Conservation (phyloP, 495 filamentous ascomycete genomes). For the Xylaria castorea region DNA sequence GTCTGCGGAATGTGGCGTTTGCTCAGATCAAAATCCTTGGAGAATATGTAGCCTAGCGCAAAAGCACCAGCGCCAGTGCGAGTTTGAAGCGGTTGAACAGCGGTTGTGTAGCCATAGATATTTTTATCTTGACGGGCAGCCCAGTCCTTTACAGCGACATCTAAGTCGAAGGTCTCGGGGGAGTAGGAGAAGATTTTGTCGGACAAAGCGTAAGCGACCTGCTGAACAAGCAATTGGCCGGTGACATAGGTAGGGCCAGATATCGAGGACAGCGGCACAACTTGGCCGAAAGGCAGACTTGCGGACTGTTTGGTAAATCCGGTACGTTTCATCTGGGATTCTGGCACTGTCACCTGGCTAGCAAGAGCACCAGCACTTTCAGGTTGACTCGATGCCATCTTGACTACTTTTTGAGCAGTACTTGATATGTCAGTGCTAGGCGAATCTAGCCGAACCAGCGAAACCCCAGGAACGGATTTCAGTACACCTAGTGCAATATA, state of each 20-base stretch:
- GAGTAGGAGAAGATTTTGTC: conserved; percentile 98
- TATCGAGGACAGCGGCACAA: conserved; percentile 68
- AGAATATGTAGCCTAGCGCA: conserved; percentile 96
- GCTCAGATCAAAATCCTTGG: conserved; percentile 87
- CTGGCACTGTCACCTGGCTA: conserved; percentile 37
- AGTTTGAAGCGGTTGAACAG: conserved; percentile 81
- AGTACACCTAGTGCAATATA: neutral
- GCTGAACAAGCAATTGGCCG: conserved; percentile 89
- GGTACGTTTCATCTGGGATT: conserved; percentile 38
- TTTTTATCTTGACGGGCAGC: conserved; percentile 69
- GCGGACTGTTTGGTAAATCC: conserved; percentile 55
- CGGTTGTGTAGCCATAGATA: conserved; percentile 78
- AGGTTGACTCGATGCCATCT: conserved; percentile 37
- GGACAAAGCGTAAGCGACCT: conserved; percentile 90
- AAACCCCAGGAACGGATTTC: neutral
- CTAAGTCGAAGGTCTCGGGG: conserved; percentile 88
- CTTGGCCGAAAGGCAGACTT: conserved; percentile 67
- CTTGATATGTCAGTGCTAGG: neutral
- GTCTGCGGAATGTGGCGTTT: conserved; percentile 92
- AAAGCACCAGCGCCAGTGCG: conserved; percentile 89
- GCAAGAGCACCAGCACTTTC: conserved; percentile 33
- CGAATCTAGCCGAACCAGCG: neutral
- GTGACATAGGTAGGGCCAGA: conserved; percentile 89
- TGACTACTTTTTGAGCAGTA: conserved; percentile 7
- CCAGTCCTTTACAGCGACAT: conserved; percentile 82